Evolutionary conservation across 2,329 filamentous ascomycete species (phyloP).

Genomic region (Fusarium sp.): DNA sequence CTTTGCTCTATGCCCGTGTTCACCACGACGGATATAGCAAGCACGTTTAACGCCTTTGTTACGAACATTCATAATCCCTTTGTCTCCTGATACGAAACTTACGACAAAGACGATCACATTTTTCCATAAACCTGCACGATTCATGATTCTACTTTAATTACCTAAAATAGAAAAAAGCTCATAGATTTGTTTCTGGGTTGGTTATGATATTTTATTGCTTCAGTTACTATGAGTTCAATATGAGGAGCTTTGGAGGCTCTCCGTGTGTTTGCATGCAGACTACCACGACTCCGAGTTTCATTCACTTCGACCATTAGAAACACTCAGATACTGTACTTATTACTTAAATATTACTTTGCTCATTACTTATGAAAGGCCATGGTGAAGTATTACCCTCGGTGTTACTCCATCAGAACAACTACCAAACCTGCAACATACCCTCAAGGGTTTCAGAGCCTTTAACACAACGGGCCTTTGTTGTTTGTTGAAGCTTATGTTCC

Average conservation of each 20-base stretch:
- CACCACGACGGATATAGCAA: conserved; percentile 25
- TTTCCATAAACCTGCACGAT: conserved; percentile 6
- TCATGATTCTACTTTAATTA: conserved; percentile 4
- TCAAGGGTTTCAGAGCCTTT: neutral
- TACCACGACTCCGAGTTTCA: neutral
- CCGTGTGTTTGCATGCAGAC: neutral
- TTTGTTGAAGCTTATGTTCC: neutral
- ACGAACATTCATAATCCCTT: neutral
- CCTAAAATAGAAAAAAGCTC: conserved; percentile 18
- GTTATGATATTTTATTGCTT: neutral
- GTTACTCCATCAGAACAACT: neutral
- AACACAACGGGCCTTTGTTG: neutral
- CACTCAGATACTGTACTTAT: neutral
- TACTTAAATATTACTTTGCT: neutral
- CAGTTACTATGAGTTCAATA: neutral
- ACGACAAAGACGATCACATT: conserved; percentile 12
- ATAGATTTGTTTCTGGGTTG: neutral
- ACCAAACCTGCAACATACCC: neutral
- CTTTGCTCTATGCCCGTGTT: conserved; percentile 3
- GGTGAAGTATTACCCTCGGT: neutral
- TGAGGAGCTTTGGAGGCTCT: neutral
- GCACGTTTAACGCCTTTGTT: conserved; percentile 4
- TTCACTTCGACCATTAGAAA: neutral
- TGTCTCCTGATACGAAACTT: neutral
- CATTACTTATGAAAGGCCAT: neutral